Conservation (phyloP, 2,329 filamentous ascomycete species). For the Phyllosticta paracitricarpa region DNA sequence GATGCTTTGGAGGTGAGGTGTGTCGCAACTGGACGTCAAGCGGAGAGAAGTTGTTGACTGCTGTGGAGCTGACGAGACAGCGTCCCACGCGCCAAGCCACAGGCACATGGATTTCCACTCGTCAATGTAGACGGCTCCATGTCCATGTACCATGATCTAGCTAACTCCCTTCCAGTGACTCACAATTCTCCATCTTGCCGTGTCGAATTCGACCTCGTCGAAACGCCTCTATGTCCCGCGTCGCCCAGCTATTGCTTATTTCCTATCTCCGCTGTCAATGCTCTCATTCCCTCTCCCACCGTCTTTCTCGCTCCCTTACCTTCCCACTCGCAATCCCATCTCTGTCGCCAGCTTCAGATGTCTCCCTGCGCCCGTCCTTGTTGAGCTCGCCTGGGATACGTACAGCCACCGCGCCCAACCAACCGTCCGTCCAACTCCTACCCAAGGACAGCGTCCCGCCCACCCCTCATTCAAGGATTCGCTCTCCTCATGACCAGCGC, state of each 20-base stretch:
- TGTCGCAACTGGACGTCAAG: neutral
- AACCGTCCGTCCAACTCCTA: neutral
- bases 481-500: neutral
- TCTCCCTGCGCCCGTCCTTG: neutral
- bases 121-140: too few relatives aligned
- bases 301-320: neutral
- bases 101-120: neutral
- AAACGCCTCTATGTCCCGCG: neutral
- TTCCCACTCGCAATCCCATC: neutral
- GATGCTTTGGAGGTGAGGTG: neutral
- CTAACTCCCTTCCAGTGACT: neutral
- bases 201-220: neutral
- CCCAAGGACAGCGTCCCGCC: neutral
- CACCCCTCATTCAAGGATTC: neutral
- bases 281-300: neutral
- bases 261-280: neutral
- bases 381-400: neutral
- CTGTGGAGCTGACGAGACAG: neutral
- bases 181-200: neutral
- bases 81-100: neutral
- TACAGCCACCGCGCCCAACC: neutral
- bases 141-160: neutral
- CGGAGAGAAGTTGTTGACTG: neutral
- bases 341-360: neutral
- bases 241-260: neutral